These are phyloP conservation scores for Stagonosporopsis vannaccii DNA, from an alignment of 2,329 filamentous ascomycete species.

Conservation along the genomic window DNA sequence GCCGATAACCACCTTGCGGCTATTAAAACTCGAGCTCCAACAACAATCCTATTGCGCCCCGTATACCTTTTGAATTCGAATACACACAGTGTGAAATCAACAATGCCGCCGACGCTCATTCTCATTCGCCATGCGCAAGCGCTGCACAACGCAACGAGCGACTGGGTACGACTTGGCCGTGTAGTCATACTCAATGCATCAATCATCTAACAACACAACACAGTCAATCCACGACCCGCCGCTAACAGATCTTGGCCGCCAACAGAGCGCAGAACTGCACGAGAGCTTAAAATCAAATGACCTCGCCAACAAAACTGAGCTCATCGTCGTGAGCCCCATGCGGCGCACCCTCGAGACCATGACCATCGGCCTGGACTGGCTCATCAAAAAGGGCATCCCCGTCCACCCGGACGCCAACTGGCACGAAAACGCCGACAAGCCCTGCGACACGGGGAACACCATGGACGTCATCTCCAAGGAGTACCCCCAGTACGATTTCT, in stretches of 20 bases:
- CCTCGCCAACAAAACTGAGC: conserved; percentile 56
- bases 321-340: conserved; percentile 71
- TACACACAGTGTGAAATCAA: conserved; percentile 3
- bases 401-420: conserved; percentile 67
- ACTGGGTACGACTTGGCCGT: conserved; percentile 35
- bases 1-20: conserved; percentile 8
- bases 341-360: conserved; percentile 71
- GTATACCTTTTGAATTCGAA: not conserved
- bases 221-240: conserved; percentile 51
- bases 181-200: not conserved
- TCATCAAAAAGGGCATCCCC: conserved; percentile 59
- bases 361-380: conserved; percentile 63
- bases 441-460: conserved; percentile 68
- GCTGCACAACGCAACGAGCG: conserved; percentile 52
- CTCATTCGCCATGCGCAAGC: conserved; percentile 57
- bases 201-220: not conserved
- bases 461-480: conserved; percentile 54
- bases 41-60: not conserved
- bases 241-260: conserved; percentile 51
- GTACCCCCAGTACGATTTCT: conserved; percentile 67
- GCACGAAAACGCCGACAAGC: conserved; percentile 63
- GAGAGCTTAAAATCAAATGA: conserved; percentile 46
- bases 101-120: conserved; percentile 55
- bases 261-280: conserved; percentile 52
- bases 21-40: conserved; percentile 10